Conservation (phyloP, 2,329 filamentous ascomycete genomes). For the Talaromyces sp. region DNA sequence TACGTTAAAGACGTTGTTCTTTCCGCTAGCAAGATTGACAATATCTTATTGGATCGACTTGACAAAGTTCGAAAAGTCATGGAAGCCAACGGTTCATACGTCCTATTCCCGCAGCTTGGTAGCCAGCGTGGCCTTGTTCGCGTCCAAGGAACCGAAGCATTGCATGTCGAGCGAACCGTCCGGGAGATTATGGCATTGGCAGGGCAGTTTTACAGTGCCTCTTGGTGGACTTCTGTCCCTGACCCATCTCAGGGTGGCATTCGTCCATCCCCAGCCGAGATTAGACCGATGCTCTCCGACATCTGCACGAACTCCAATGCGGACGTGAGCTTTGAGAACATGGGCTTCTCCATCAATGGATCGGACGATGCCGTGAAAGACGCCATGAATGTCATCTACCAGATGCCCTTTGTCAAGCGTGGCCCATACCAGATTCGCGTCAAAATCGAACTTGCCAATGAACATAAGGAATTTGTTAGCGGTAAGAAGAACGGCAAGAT, state of each 20-base stretch:
- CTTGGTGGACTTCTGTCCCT: conserved; percentile 85
- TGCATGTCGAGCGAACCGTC: conserved; percentile 91
- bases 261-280: conserved; percentile 62
- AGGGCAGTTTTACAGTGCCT: conserved; percentile 94
- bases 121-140: conserved; percentile 79
- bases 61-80: conserved; percentile 98
- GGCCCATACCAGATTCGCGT: conserved; percentile 90
- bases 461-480: conserved; percentile 99
- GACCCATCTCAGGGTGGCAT: conserved; percentile 57
- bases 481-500: conserved; percentile 99
- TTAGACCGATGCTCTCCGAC: conserved; percentile 86
- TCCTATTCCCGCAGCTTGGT: conserved; percentile 83
- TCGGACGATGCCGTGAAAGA: conserved; percentile 95
- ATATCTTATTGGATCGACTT: conserved; percentile 80
- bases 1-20: conserved; percentile 91
- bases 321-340: conserved; percentile 89
- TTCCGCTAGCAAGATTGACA: conserved; percentile 88
- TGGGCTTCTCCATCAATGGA: conserved; percentile 88
- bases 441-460: conserved; percentile 97
- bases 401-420: conserved; percentile 82
- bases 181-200: conserved; percentile 93
- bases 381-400: conserved; percentile 88
- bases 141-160: conserved; percentile 86
- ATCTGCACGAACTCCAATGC: conserved; percentile 96
- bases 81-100: conserved; percentile 91